Percentiles rank a stretch among this genome's conserved stretches.
These are phyloP conservation scores for Cyberlindnera americana DNA, from an alignment of 805 yeast species.

Conservation along the genomic window DNA sequence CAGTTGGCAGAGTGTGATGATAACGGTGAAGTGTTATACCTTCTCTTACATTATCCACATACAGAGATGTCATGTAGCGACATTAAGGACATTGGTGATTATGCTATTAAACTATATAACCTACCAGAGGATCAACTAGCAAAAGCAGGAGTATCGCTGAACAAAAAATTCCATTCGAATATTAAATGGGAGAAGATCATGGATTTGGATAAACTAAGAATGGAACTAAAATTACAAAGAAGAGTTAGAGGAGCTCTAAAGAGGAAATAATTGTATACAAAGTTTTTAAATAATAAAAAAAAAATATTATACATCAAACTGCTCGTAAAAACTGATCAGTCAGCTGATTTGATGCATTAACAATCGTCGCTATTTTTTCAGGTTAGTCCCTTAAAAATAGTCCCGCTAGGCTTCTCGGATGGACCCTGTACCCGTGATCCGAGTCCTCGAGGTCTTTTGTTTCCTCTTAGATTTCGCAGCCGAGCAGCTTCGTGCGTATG, in stretches of 20 bases:
- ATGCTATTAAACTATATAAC: constrained; percentile 34
- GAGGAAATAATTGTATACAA: background rate
- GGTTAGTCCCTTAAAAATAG: no score
- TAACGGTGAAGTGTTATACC: constrained; percentile 43
- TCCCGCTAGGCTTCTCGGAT: no score
- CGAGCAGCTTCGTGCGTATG: no score
- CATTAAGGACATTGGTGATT: constrained; percentile 29
- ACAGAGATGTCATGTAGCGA: constrained; percentile 27
- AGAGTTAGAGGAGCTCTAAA: constrained; percentile 30
- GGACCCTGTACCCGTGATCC: no score
- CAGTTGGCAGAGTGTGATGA: constrained; percentile 42
- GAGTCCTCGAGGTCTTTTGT: no score
- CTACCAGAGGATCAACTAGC: constrained; percentile 32
- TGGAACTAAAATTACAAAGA: constrained; percentile 46
- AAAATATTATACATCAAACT: no score
- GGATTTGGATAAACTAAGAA: constrained; percentile 42
- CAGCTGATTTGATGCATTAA: no score
- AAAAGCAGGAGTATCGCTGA: constrained; percentile 38
- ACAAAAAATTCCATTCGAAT: constrained; percentile 37
- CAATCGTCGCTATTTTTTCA: no score
- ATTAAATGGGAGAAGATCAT: constrained; percentile 35
- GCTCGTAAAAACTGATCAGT: no score
- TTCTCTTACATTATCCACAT: constrained; percentile 44
- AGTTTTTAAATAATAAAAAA: no score
- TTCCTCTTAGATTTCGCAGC: no score